These are phyloP conservation scores for Sisymbrium irio DNA, from an alignment of 345 rosid genomes.

Conservation along the genomic window DNA sequence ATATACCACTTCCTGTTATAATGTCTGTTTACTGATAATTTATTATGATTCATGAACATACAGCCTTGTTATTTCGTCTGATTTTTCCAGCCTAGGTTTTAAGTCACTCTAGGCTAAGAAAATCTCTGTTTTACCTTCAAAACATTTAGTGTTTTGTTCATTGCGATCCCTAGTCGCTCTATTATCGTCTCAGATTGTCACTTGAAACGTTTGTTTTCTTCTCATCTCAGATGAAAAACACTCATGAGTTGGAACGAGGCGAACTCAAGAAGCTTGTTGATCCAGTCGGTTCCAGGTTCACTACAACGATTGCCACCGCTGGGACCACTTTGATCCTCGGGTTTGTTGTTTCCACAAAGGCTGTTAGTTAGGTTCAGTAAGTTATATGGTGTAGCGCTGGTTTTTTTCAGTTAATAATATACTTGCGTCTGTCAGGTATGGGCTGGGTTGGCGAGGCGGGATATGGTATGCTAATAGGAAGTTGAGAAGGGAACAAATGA, in stretches of 20 bases:
- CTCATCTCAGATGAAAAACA: constrained; percentile 57
- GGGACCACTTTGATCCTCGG: constrained; percentile 81
- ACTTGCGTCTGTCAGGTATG: constrained; percentile 53
- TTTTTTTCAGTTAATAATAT: neutral
- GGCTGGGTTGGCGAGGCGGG: constrained; percentile 96
- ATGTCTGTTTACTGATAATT: neutral
- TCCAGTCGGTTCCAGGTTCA: constrained; percentile 49
- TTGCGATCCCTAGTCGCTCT: neutral
- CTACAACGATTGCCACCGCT: constrained; percentile 63
- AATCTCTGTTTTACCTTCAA: too few species aligned
- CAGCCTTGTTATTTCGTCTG: neutral
- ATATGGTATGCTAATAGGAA: constrained; percentile 84
- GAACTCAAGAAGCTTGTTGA: constrained; percentile 81
- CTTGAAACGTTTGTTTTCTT: neutral
- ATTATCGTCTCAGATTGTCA: neutral
- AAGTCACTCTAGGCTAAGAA: neutral
- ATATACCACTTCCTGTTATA: neutral
- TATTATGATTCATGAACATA: neutral
- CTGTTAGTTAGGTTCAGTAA: constrained; percentile 1
- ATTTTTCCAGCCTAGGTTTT: neutral
- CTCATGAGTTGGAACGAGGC: constrained; percentile 50
- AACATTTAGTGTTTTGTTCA: neutral
- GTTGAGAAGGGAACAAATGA: constrained; percentile 78
- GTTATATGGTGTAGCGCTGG: neutral
- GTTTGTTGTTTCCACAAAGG: constrained; percentile 39